Conservation (phyloP, 768 basidiomycete species). For the Cystofilobasidium bisporidii region DNA sequence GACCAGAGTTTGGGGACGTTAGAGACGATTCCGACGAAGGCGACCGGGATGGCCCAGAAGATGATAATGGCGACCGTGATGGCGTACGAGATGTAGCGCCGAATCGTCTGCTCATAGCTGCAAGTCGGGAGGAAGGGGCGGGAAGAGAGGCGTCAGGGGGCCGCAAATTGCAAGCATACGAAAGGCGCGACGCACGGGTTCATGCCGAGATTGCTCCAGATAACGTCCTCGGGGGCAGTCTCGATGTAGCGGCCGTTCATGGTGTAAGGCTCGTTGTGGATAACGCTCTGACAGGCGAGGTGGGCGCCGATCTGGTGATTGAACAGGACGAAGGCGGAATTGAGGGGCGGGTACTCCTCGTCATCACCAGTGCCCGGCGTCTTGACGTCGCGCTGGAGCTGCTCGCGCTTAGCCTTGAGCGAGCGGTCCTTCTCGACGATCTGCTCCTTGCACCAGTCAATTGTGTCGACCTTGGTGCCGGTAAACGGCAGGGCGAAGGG, state of each 20-base stretch:
- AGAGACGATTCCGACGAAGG: conserved; percentile 73
- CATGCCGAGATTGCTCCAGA: conserved; percentile 81
- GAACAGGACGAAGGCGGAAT: conserved; percentile 36
- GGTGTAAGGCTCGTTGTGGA: conserved; percentile 60
- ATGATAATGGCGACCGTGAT: conserved; percentile 71
- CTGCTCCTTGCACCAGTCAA: conserved; percentile 76
- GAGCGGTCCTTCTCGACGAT: conserved; percentile 48
- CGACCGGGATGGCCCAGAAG: conserved; percentile 76
- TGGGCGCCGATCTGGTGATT: conserved; percentile 75
- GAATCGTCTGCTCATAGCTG: conserved; percentile 57
- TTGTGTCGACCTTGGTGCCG: conserved; percentile 84
- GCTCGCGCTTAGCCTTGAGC: conserved; percentile 42
- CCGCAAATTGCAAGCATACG: neutral
- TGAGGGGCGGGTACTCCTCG: conserved; percentile 39
- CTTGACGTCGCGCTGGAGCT: conserved; percentile 34
- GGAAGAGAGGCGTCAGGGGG: neutral
- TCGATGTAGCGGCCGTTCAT: conserved; percentile 73
- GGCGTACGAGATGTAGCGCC: conserved; percentile 59
- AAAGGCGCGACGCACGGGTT: conserved; percentile 51
- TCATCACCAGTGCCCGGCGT: conserved; percentile 32
- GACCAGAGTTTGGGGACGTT: conserved; percentile 63
- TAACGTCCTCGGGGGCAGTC: conserved; percentile 75
- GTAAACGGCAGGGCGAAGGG: conserved; percentile 48
- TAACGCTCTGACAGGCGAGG: conserved; percentile 62
- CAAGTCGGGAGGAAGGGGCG: neutral